These are phyloP conservation scores for Coemansia sp. DNA, from an alignment of 192 early-diverging fungal genomes.

Conservation along the genomic window DNA sequence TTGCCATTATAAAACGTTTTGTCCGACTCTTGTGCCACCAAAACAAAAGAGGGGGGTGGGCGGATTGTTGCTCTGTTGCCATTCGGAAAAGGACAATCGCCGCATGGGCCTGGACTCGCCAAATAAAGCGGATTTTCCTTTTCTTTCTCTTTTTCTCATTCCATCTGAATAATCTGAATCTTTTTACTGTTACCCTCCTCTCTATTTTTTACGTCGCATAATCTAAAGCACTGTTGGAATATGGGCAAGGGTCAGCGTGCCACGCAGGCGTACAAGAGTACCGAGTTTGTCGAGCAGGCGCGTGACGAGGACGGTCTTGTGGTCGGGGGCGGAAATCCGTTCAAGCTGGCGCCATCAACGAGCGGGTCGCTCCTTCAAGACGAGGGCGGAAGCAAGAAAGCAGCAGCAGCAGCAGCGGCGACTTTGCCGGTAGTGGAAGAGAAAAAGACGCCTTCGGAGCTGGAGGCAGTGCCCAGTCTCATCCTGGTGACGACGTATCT, in stretches of 20 bases:
- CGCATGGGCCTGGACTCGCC: too few relatives aligned
- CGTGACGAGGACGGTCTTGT: slow-evolving; percentile 29
- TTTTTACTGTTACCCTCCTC: neutral
- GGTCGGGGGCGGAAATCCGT: slow-evolving; percentile 10
- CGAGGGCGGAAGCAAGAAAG: neutral
- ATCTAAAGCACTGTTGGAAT: neutral
- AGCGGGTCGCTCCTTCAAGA: slow-evolving; percentile 24
- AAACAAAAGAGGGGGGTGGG: too few relatives aligned
- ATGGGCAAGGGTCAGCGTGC: slow-evolving; percentile 52
- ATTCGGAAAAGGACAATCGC: too few relatives aligned
- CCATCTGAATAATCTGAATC: too few relatives aligned
- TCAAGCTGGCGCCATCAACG: slow-evolving; percentile 31
- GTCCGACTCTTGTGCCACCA: too few relatives aligned
- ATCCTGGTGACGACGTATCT: slow-evolving; percentile 93
- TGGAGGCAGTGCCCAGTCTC: slow-evolving; percentile 65
- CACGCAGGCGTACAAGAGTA: slow-evolving; percentile 32
- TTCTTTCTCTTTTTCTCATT: neutral
- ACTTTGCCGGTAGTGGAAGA: neutral
- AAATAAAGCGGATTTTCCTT: too few relatives aligned
- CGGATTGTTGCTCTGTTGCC: neutral
- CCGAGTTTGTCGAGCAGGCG: slow-evolving; percentile 38
- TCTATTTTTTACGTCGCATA: neutral
- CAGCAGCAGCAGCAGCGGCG: neutral
- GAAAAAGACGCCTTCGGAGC: slow-evolving; percentile 5
- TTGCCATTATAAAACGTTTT: too few relatives aligned